Base-by-base conservation (phyloP, 257 asterid species). In the Leonotis leonurus region DNA sequence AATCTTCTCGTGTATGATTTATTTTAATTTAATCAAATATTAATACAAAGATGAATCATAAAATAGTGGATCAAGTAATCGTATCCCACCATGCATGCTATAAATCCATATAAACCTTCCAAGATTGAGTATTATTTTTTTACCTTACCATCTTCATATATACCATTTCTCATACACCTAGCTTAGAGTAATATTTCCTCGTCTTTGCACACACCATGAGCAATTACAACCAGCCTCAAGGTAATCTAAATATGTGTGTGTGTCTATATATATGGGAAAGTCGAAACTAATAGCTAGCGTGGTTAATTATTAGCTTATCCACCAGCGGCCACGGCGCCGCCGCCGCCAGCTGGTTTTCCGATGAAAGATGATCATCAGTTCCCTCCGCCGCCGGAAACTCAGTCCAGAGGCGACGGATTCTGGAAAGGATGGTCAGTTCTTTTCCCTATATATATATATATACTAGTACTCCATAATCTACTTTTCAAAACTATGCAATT, bases 191-290 rank as follows among this genome's bases (percentile, higher is more conserved):
- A 5, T 40, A 3, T 40, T 3, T 9, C 41, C 26, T 35, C 18
- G 7, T 3, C 8, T 39, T 8, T 49, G 14, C 24, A 12, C 3
- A 6, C 17, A 32, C 46, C 36, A 77, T 77, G 83, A 77, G 77
- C 57, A 70, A 69, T 73, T 62, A 73, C 72, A 70, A 62, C 70
- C 82, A 73, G 46, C 71, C 67, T 53, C 82, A 77, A 73, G 82
- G 82, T 67, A 40, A 24, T 44, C 6, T 44, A 0, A 17, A 2
- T 16, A 1, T 1, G 24, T 16, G 14, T 8, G 3, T 25, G 1
- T n/a, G 6, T 39, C 11, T 56, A 36, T 6, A 37, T n/a, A 40
- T 3, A 37, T 20, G 2, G 8, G 17, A 3, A 3, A 32, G 33
- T 27, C 6, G 6, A 32, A 5, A 4, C 2, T 4, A 4, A 6